phyloP scores from a whole-genome alignment of 352 stramenopile species.

The Globisporangium camurandrum region DNA sequence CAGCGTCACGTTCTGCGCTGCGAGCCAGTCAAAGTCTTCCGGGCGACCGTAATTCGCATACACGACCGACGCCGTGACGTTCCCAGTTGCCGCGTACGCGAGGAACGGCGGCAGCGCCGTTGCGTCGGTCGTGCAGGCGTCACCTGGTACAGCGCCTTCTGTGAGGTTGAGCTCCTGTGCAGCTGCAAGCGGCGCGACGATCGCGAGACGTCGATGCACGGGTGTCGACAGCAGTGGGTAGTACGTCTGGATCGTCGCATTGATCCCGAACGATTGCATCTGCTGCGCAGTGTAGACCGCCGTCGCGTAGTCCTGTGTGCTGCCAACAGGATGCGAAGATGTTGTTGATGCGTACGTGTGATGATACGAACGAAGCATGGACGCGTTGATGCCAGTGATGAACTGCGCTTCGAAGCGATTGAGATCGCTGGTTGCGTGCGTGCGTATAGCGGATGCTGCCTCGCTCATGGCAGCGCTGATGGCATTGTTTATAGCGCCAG shows the following conservation, averaged over 20 bases:
- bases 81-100: slow-evolving; percentile 72
- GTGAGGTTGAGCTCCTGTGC: slow-evolving; percentile 44
- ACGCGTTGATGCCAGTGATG: too few relatives aligned
- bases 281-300: slow-evolving; percentile 45
- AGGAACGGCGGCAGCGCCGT: slow-evolving; percentile 69
- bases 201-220: slow-evolving; percentile 28
- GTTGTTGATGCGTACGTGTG: too few relatives aligned
- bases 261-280: slow-evolving; percentile 54
- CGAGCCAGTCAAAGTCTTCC: slow-evolving; percentile 75
- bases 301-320: slow-evolving; percentile 48
- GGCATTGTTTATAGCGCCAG: too few relatives aligned
- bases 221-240: slow-evolving; percentile 66
- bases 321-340: too few relatives aligned
- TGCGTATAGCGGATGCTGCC: too few relatives aligned
- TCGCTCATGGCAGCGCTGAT: too few relatives aligned
- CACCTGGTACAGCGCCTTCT: slow-evolving; percentile 41
- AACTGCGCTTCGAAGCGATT: too few relatives aligned
- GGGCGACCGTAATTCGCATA: slow-evolving; percentile 88
- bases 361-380: too few relatives aligned
- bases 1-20: slow-evolving; percentile 59
- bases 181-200: slow-evolving; percentile 5
- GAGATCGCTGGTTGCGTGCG: too few relatives aligned
- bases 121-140: slow-evolving; percentile 49
- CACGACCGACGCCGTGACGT: slow-evolving; percentile 61
- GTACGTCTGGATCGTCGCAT: slow-evolving; percentile 59